Evolutionary conservation across 176 grass and related monocot species (phyloP).

Genomic region (Oryza punctata): DNA sequence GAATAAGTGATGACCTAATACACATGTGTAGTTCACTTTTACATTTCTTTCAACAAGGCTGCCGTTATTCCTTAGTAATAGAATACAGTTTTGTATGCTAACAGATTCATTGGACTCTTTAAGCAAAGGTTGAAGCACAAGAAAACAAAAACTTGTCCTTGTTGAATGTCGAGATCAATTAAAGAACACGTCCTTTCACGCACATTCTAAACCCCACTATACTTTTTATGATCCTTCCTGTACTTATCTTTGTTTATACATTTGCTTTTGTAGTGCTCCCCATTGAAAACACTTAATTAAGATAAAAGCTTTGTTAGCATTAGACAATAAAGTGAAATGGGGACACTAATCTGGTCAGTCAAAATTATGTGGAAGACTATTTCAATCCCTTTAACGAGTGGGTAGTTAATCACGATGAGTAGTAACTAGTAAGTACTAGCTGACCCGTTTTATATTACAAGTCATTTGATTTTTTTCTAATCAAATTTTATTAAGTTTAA

Average conservation of each 20-base stretch:
- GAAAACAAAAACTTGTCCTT: background rate
- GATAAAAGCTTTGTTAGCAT: background rate
- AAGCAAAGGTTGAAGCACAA: background rate
- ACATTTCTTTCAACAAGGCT: background rate
- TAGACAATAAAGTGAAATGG: background rate
- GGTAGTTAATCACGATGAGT: background rate
- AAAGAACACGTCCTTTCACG: background rate
- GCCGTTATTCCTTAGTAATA: background rate
- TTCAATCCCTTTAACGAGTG: background rate
- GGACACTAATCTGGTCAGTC: background rate
- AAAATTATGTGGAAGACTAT: slow-evolving; percentile 13
- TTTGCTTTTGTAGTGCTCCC: slow-evolving; percentile 38
- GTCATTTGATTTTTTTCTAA: no score
- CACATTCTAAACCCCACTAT: slow-evolving; percentile 33
- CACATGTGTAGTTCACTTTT: background rate
- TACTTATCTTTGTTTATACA: slow-evolving; percentile 23
- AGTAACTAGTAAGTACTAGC: no score
- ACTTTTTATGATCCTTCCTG: slow-evolving; percentile 23
- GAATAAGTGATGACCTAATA: background rate
- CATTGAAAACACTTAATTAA: slow-evolving; percentile 1
- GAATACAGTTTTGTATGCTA: background rate
- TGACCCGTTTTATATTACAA: no score
- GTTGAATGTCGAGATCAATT: slow-evolving; percentile 19
- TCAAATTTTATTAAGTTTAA: no score
- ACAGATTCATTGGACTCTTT: background rate